phyloP scores from a whole-genome alignment of 140 eudicot genomes.

The Erigeron philadelphicus region DNA sequence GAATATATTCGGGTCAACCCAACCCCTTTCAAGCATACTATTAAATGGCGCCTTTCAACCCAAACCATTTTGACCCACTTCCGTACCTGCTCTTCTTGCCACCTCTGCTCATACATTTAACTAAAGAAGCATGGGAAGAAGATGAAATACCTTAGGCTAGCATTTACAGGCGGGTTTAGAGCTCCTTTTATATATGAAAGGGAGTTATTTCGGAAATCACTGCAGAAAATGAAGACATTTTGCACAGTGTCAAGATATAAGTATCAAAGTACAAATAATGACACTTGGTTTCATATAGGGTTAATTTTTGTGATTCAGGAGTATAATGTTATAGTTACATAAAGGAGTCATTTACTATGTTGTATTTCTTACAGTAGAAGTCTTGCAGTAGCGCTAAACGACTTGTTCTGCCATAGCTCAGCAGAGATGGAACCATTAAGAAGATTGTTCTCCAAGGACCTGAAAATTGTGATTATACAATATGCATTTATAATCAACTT shows the following conservation, averaged over 20 bases:
- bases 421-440: slow-evolving; percentile 52
- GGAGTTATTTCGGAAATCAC: slow-evolving; percentile 58
- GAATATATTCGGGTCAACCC: not conserved
- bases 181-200: slow-evolving; percentile 44
- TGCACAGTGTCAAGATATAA: slow-evolving; percentile 7
- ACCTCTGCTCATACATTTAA: not conserved
- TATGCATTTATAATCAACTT: not conserved
- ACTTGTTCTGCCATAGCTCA: slow-evolving; percentile 50
- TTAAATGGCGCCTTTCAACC: not conserved
- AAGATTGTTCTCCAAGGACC: slow-evolving; percentile 57
- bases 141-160: slow-evolving; percentile 47
- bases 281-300: not conserved
- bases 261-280: slow-evolving; percentile 12
- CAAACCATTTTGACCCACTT: not conserved
- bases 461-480: slow-evolving; percentile 21
- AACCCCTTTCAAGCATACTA: not conserved
- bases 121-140: not conserved
- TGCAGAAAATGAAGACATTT: slow-evolving; percentile 21
- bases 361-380: slow-evolving; percentile 52
- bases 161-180: slow-evolving; percentile 57
- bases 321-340: not conserved
- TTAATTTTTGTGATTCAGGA: slow-evolving; percentile 5
- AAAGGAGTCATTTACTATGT: not conserved
- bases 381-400: slow-evolving; percentile 40
- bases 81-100: not conserved